phyloP scores from a whole-genome alignment of 768 basidiomycete genomes.

The Tricholoma saponaceum region DNA sequence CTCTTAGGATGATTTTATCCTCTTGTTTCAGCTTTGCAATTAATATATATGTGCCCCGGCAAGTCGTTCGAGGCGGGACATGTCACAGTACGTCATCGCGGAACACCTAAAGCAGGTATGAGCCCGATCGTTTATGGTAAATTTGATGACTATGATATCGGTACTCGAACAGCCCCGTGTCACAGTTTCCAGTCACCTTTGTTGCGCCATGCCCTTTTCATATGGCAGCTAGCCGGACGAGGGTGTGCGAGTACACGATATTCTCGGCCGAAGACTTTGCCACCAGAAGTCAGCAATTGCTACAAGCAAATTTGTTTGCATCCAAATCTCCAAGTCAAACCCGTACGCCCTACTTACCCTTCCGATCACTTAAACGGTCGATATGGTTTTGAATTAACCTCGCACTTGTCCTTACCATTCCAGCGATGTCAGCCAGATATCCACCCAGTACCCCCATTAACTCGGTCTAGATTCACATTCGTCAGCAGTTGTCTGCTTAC shows the following conservation, averaged over 20 bases:
- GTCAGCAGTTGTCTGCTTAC: no score
- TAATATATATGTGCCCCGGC: not conserved
- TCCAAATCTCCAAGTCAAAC: not conserved
- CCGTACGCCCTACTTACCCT: no score
- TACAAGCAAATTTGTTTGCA: not conserved
- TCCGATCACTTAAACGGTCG: no score
- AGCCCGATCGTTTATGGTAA: not conserved
- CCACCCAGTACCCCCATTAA: no score
- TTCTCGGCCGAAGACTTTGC: not conserved
- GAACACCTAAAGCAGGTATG: not conserved
- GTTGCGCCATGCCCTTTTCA: not conserved
- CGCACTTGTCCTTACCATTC: no score
- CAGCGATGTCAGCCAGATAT: no score
- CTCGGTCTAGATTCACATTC: no score
- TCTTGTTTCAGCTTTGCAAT: not conserved
- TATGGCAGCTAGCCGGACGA: not conserved
- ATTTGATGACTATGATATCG: not conserved
- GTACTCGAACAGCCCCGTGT: not conserved
- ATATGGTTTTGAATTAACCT: no score
- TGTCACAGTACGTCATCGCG: not conserved
- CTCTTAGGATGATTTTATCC: not conserved
- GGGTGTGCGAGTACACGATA: not conserved
- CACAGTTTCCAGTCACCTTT: not conserved
- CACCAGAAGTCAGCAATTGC: not conserved
- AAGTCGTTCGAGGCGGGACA: not conserved